Evolutionary conservation across 768 basidiomycete species (phyloP), one percentile per base, ranked within the genome.

Genomic region (Pleurotus sapidus): DNA sequence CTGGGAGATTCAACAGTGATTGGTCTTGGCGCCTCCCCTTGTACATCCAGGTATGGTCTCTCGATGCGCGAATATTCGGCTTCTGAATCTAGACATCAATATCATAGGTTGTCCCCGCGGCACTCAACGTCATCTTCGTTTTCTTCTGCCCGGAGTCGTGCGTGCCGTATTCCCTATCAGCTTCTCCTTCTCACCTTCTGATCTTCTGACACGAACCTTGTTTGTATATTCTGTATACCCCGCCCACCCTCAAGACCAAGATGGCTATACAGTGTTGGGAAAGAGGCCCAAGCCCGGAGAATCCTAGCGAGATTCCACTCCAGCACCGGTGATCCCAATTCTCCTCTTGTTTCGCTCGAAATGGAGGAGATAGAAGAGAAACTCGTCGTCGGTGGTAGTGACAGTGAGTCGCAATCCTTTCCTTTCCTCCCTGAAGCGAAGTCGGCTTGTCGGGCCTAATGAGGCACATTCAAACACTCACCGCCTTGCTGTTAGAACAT

Each of bases 361-460:
- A 77, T 84, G 67, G 68, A 71, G 49, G 83, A 83, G 60, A 82
- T 83, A 27, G 74, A 79, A 57, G 82, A 82, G 64, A 76, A 74
- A 59, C 77, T 84, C 55, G 62, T 69, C 8, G 62, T 83, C 24
- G 72, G 77, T 51, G 81, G 79, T 11, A 70, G 62, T 18, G 77
- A 78, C 63, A 79, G 77, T 80, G 56, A 42, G 76, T 67, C 18
- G 37, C 43, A 12, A 12, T 24, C 5, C 14, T n/a, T 34, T 9
- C 30, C 3, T 30, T 42, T 54, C 60, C 20, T 25, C n/a, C 12
- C 17, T 25, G 4, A 34, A 34, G 8, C 30, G 30, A 11, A 34
- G 9, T 25, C 34, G 14, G 24, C 12, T 9, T 42, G 8, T 37
- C 39, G 46, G 46, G 40, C 34, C 38, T 49, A 27, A 48, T 39